phyloP scores from a whole-genome alignment of 495 filamentous ascomycete genomes.

The Neurospora sp. region DNA sequence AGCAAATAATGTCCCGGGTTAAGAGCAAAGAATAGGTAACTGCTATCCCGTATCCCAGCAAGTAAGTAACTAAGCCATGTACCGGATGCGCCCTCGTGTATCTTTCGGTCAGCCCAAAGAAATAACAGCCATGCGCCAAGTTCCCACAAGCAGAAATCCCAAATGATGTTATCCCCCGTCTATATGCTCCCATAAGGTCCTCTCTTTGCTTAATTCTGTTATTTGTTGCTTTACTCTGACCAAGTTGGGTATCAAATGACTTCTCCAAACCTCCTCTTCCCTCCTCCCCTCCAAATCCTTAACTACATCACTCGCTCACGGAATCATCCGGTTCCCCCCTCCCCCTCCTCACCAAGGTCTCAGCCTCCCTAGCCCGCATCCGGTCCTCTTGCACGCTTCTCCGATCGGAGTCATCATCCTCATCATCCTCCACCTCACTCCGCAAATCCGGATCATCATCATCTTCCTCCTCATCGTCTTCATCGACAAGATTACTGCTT shows the following conservation, averaged over 20 bases:
- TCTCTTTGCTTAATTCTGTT: not conserved
- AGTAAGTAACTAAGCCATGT: not conserved
- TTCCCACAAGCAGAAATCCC: not conserved
- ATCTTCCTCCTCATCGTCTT: conserved; percentile 4
- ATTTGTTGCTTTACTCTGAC: not conserved
- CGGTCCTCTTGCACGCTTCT: conserved; percentile 16
- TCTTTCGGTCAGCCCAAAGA: not conserved
- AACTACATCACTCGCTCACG: not conserved
- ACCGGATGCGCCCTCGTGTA: not conserved
- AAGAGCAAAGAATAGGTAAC: not conserved
- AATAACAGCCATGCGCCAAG: not conserved
- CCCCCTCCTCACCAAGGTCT: conserved; percentile 4
- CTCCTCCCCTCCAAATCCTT: not conserved
- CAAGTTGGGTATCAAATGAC: not conserved
- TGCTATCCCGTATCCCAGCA: not conserved
- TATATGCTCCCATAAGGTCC: not conserved
- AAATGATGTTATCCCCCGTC: not conserved
- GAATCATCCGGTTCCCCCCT: not conserved
- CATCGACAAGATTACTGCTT: not conserved
- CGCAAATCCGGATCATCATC: conserved; percentile 2
- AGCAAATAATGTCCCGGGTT: not conserved
- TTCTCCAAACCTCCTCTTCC: not conserved
- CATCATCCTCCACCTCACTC: conserved; percentile 16
- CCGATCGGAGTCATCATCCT: conserved; percentile 23
- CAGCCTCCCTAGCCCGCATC: conserved; percentile 14